phyloP scores from a whole-genome alignment of 345 rosid species.

The Pistacia atlantica region DNA sequence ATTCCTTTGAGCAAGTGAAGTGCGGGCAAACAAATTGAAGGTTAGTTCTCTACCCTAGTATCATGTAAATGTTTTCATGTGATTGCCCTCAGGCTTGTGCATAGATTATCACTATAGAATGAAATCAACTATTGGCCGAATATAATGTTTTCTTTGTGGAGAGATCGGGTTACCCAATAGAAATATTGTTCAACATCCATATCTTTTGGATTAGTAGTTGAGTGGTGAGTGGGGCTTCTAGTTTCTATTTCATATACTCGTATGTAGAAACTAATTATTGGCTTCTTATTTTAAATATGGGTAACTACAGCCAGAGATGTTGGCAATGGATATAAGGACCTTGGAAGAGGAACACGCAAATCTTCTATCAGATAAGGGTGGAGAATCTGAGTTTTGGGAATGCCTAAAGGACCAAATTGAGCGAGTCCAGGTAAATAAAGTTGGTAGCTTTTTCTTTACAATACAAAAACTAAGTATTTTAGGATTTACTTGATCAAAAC shows the following conservation, averaged over 20 bases:
- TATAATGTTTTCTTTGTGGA: no score
- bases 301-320: conserved; percentile 56
- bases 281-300: conserved; percentile 5
- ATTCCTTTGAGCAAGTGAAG: conserved; percentile 46
- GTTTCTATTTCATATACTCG: neutral
- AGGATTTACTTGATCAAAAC: neutral
- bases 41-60: conserved; percentile 35
- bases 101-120: conserved; percentile 2
- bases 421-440: conserved; percentile 52
- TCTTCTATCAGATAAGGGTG: conserved; percentile 57
- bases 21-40: conserved; percentile 45
- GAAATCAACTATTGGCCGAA: neutral
- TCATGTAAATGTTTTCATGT: neutral
- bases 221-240: neutral
- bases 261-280: neutral
- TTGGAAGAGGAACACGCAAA: conserved; percentile 60
- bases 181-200: neutral
- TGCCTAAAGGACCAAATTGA: conserved; percentile 54
- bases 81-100: conserved; percentile 10
- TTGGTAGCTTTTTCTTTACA: neutral
- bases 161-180: neutral
- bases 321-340: conserved; percentile 46
- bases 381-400: conserved; percentile 51
- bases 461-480: neutral
- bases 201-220: neutral